phyloP scores from a whole-genome alignment of 345 rosid species.

The Raphanus sativus region DNA sequence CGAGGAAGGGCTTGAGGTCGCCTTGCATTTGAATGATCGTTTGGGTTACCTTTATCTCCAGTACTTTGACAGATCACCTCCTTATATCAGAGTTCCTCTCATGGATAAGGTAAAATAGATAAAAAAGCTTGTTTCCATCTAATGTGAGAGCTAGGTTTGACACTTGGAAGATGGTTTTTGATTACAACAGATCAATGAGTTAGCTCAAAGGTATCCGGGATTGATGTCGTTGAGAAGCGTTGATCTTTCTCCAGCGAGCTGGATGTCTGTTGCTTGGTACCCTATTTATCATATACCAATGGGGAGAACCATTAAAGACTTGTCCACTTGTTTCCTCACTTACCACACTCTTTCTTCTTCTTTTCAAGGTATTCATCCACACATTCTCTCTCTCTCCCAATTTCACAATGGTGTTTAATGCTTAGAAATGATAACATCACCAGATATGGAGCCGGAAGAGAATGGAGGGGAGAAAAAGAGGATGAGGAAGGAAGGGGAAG shows the following conservation, averaged over 20 bases:
- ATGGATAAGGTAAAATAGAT: conserved; percentile 95
- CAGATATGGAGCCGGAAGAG: conserved; percentile 64
- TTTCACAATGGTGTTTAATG: neutral
- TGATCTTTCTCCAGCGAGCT: conserved; percentile 98
- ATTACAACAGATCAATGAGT: conserved; percentile 70
- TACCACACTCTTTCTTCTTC: conserved; percentile 98
- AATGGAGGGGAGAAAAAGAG: conserved; percentile 47
- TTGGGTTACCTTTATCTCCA: conserved; percentile 78
- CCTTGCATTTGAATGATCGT: conserved; percentile 60
- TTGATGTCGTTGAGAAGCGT: conserved; percentile 88
- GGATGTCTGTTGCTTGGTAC: conserved; percentile 99
- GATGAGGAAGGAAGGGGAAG: conserved; percentile 57
- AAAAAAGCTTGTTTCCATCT: neutral
- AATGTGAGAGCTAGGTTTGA: neutral
- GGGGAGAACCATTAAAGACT: conserved; percentile 95
- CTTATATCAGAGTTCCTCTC: conserved; percentile 91
- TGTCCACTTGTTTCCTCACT: conserved; percentile 92
- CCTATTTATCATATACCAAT: conserved; percentile 98
- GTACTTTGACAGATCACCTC: conserved; percentile 89
- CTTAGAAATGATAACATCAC: neutral
- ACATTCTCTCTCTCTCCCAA: neutral
- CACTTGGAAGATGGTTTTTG: neutral
- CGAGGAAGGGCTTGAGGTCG: conserved; percentile 76
- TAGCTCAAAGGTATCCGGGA: conserved; percentile 69
- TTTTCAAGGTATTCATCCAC: conserved; percentile 62